Base-by-base conservation (phyloP, 2,329 filamentous ascomycete genomes). In the Exophiala spinifera region DNA sequence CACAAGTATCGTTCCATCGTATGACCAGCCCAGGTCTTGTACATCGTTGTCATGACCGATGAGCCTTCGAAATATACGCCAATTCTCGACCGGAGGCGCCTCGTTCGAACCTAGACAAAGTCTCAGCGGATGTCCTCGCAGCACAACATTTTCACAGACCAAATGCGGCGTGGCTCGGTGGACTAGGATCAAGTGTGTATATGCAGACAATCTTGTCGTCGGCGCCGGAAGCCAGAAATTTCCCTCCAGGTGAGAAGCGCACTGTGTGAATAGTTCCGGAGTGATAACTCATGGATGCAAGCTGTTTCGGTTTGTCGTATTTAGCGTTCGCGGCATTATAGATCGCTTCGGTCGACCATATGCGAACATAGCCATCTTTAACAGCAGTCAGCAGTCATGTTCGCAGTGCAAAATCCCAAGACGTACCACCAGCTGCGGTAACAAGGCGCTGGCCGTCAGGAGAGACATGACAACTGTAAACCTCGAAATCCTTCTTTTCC, bases 171-270 rank as follows among this genome's bases (percentile, higher is more conserved):
- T 87, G 81, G 65, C 88, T 82, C 2, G 91, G 88, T 20, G 89
- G 84, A 67, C 86, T 89, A 53, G 87, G 83, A 72, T 97, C 91
- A 51, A 96, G 82, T 59, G 89, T 86, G 73, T 99, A 99, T 62
- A 99, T 90, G 73, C 94, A 96, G 62, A 99, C 95, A 68, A 99
- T 92, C 78, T 96, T 96, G 76, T 99, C 94, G 73, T 99, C 94
- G 65, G 95, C 95, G 54, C 94, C 94, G 10, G 92, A 97, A 31
- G 95, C 95, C 49, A 99, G 82, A 70, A 96, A 99, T 69, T 90
- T 90, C 53, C 91, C 89, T 68, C 95, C 96, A 23, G 90, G 87
- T 8, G 94, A 97, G 76, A 97, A 99, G 63, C 95, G 88, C 60
- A 99, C 94, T 0, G 92, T 91, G 73, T 96, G 92, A 60, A 97